phyloP scores from a whole-genome alignment of 2,329 filamentous ascomycete genomes.

The Xylariaceae sp. region DNA sequence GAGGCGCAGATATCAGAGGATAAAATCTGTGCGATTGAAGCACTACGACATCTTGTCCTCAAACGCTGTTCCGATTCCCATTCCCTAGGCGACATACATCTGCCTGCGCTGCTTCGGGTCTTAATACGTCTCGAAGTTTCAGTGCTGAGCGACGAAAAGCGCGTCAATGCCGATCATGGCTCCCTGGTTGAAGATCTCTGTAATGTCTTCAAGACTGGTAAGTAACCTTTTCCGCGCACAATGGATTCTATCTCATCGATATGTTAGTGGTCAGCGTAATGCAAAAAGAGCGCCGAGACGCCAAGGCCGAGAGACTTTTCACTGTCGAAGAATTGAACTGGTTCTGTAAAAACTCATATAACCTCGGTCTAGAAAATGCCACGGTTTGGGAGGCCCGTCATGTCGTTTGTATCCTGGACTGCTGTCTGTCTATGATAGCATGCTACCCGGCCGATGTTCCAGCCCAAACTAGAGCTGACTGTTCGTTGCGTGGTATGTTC shows the following conservation, averaged over 20 bases:
- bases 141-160: slow-evolving; percentile 33
- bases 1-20: slow-evolving; percentile 66
- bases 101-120: slow-evolving; percentile 61
- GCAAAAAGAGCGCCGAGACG: slow-evolving; percentile 34
- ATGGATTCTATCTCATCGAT: not conserved
- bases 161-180: slow-evolving; percentile 12
- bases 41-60: slow-evolving; percentile 55
- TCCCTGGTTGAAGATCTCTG: slow-evolving; percentile 46
- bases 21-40: slow-evolving; percentile 51
- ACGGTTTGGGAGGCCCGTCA: slow-evolving; percentile 47
- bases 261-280: slow-evolving; percentile 37
- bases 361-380: slow-evolving; percentile 60
- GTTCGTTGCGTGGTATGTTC: slow-evolving; percentile 56
- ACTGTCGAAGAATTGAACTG: slow-evolving; percentile 66
- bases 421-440: slow-evolving; percentile 47
- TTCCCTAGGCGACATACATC: slow-evolving; percentile 45
- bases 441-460: slow-evolving; percentile 45
- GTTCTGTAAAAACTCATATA: slow-evolving; percentile 81
- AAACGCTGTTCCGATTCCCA: slow-evolving; percentile 46
- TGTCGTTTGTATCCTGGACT: slow-evolving; percentile 51
- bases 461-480: slow-evolving; percentile 38
- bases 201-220: slow-evolving; percentile 42
- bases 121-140: slow-evolving; percentile 46
- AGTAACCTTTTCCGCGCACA: slow-evolving; percentile 5
- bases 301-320: slow-evolving; percentile 46